Base-by-base conservation (phyloP, 345 rosid species). In the Brassica carinata region DNA sequence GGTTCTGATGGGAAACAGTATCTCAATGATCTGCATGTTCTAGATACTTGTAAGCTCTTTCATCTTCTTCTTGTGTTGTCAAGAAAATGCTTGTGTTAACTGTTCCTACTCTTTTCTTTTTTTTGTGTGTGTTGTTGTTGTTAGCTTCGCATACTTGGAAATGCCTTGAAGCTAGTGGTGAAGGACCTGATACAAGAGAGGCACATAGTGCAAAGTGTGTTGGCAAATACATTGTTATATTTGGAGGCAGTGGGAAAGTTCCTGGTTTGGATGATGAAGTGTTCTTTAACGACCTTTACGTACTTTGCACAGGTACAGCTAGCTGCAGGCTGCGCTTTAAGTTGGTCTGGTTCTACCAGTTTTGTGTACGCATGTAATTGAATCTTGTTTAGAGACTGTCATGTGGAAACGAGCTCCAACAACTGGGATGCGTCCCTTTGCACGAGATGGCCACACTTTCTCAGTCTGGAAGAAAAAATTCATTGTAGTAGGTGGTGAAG, bases 401-500 rank as follows among this genome's bases (percentile, higher is more conserved):
- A 87, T 85, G 43, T 93, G 99, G 99, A 87, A 89, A 82, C 81
- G 79, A 23, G 96, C 92, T 84, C 51, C 82, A 73, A 89, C 94
- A 71, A 82, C 91, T 11, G 99, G 99, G 73, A 86, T 61, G 63
- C 89, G 89, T n/a, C 99, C 99, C 61, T 89, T 97, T 83, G 89
- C 92, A 13, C 91, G 99, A 23, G 98, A 93, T 86, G 88, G 94
- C 84, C 99, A 96, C 82, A 87, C 92, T 75, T 93, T 97, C 86
- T 92, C 99, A 77, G 84, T 91, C 69, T 93, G 98, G 99, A 90
- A 88, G 83, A 89, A 90, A 82, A 89, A 89, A 79, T 75, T 96
- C 64, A 84, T 96, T 76, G 94, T 96, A 58, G 83, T 93, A 76
- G 99, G 99, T 65, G 99, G 99, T 64, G 98, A 96, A 93, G 98